Evolutionary conservation across 73 alveolate genomes (phyloP).

Genomic region (Paramecium pentaurelia): DNA sequence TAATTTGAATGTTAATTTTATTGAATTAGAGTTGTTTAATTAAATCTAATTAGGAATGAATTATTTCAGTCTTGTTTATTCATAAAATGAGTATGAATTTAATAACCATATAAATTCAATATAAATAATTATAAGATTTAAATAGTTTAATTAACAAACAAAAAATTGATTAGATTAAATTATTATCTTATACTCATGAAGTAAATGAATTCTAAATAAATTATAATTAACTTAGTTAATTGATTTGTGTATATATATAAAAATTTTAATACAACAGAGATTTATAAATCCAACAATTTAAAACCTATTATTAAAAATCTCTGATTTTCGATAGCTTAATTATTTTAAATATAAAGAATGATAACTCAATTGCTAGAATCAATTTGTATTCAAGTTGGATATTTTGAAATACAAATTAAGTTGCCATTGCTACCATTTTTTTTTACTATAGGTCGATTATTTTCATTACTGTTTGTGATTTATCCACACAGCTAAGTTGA

Average conservation of each 20-base stretch:
- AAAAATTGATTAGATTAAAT: background rate
- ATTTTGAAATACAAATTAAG: background rate
- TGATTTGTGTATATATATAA: background rate
- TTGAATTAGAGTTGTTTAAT: background rate
- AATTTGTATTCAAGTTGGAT: background rate
- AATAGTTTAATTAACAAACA: background rate
- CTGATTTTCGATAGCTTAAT: background rate
- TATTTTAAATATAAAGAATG: background rate
- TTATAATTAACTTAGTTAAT: background rate
- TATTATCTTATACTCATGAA: background rate
- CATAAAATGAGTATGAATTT: background rate
- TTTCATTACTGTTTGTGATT: background rate
- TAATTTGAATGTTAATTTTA: background rate
- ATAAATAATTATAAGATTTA: background rate
- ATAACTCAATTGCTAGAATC: background rate
- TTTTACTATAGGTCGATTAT: background rate
- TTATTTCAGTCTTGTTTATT: background rate
- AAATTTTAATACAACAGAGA: background rate
- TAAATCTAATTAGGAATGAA: background rate
- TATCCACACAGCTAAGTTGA: background rate
- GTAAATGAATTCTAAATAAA: background rate
- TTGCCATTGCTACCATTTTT: background rate
- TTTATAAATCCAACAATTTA: background rate
- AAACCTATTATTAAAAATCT: background rate
- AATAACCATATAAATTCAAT: background rate